phyloP scores from a whole-genome alignment of 306 rosid genomes.

The Cyamopsis tetragonoloba region DNA sequence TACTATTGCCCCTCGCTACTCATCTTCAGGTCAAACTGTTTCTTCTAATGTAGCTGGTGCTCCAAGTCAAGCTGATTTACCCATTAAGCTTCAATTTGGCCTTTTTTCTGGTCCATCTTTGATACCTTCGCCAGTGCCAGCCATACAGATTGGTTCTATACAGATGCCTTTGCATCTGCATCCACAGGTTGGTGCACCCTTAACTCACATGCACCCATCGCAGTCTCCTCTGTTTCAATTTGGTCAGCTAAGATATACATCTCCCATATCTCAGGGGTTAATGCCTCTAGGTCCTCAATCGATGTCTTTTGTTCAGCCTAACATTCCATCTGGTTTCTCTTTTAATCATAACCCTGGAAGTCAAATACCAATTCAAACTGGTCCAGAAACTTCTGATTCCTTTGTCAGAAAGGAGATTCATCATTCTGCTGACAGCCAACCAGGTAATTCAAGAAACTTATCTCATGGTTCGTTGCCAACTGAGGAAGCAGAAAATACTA shows the following conservation, averaged over 20 bases:
- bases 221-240: constrained; percentile 92
- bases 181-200: constrained; percentile 70
- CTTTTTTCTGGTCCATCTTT: constrained; percentile 94
- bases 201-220: constrained; percentile 69
- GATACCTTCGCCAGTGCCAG: constrained; percentile 93
- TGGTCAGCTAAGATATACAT: constrained; percentile 85
- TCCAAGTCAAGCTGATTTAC: constrained; percentile 64
- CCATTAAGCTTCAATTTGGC: constrained; percentile 94
- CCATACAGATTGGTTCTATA: constrained; percentile 96
- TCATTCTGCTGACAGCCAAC: constrained; percentile 44
- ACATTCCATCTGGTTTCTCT: constrained; percentile 53
- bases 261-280: constrained; percentile 76
- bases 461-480: constrained; percentile 45
- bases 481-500: constrained; percentile 40
- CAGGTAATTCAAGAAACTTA: constrained; percentile 43
- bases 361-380: constrained; percentile 51
- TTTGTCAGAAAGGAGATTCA: constrained; percentile 41
- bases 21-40: constrained; percentile 43
- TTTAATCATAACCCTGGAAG: constrained; percentile 54
- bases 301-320: constrained; percentile 72
- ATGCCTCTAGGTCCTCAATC: constrained; percentile 76
- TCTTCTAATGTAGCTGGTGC: constrained; percentile 44
- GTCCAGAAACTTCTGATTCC: constrained; percentile 47
- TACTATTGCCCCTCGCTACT: constrained; percentile 45
- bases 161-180: constrained; percentile 98